phyloP scores from a whole-genome alignment of 371 early-diverging fungal species.

The Mycotypha africana region DNA sequence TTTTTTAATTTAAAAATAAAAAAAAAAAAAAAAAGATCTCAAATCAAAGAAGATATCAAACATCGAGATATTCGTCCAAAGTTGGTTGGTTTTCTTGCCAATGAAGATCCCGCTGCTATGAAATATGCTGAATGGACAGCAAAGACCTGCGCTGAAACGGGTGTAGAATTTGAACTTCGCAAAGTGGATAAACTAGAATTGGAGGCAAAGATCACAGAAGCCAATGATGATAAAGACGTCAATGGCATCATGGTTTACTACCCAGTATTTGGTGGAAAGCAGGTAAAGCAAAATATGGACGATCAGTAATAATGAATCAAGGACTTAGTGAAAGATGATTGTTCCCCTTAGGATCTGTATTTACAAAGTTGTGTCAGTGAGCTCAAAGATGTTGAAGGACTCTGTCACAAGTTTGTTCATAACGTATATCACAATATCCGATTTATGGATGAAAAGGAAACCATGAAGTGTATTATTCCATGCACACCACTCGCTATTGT shows the following conservation, averaged over 20 bases:
- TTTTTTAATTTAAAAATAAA: neutral
- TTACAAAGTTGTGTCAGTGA: slow-evolving; percentile 85
- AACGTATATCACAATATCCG: slow-evolving; percentile 96
- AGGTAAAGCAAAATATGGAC: slow-evolving; percentile 39
- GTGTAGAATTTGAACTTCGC: slow-evolving; percentile 87
- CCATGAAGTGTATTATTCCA: slow-evolving; percentile 91
- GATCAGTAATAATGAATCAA: too few relatives aligned
- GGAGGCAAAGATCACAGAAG: slow-evolving; percentile 79
- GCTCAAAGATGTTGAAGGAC: slow-evolving; percentile 94
- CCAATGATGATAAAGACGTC: slow-evolving; percentile 78
- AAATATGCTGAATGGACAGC: slow-evolving; percentile 89
- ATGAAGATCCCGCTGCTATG: slow-evolving; percentile 88
- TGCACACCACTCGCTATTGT: slow-evolving; percentile 95
- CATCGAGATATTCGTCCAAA: slow-evolving; percentile 68
- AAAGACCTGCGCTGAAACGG: slow-evolving; percentile 88
- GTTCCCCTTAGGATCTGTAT: slow-evolving; percentile 88
- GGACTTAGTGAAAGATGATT: too few relatives aligned
- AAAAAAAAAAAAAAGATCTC: too few relatives aligned
- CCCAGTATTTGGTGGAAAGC: slow-evolving; percentile 90
- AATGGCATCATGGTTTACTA: slow-evolving; percentile 96
- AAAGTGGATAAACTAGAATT: slow-evolving; percentile 77
- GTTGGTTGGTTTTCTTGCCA: slow-evolving; percentile 93
- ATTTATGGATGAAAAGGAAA: slow-evolving; percentile 74
- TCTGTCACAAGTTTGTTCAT: slow-evolving; percentile 89
- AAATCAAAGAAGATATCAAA: slow-evolving; percentile 76